Conservation (phyloP, 306 rosid genomes). For the Cicer cuneatum region DNA sequence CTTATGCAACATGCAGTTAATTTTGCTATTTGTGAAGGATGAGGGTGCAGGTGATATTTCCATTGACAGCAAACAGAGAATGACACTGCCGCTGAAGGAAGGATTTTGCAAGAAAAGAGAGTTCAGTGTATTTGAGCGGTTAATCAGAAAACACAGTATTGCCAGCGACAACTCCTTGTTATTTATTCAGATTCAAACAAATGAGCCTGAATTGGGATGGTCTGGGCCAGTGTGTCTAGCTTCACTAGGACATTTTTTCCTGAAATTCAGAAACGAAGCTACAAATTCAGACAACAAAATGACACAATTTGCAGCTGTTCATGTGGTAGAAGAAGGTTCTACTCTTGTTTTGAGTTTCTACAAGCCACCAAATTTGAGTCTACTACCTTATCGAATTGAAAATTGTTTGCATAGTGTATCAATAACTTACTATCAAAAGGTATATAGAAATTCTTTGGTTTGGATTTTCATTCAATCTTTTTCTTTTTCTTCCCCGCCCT, state of each 20-base stretch:
- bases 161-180: constrained; percentile 61
- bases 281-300: constrained; percentile 46
- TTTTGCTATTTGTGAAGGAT: constrained; percentile 60
- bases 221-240: constrained; percentile 96
- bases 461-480: neutral
- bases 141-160: constrained; percentile 74
- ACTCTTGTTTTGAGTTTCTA: constrained; percentile 74
- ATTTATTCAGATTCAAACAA: constrained; percentile 64
- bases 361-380: constrained; percentile 77
- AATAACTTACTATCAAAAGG: constrained; percentile 92
- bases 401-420: constrained; percentile 66
- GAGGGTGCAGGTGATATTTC: constrained; percentile 63
- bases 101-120: constrained; percentile 64
- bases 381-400: constrained; percentile 91
- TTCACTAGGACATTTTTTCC: constrained; percentile 88
- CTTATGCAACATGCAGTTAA: constrained; percentile 6
- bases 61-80: constrained; percentile 66
- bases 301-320: constrained; percentile 76
- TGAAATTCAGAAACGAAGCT: constrained; percentile 75
- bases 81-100: constrained; percentile 65
- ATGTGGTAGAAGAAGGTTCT: constrained; percentile 91
- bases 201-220: constrained; percentile 76
- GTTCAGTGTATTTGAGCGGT: constrained; percentile 71
- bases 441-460: constrained; percentile 43
- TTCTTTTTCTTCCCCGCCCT: constrained; percentile 26